Base-by-base conservation (phyloP, 257 asterid genomes). In the Solanum lignicaule region DNA sequence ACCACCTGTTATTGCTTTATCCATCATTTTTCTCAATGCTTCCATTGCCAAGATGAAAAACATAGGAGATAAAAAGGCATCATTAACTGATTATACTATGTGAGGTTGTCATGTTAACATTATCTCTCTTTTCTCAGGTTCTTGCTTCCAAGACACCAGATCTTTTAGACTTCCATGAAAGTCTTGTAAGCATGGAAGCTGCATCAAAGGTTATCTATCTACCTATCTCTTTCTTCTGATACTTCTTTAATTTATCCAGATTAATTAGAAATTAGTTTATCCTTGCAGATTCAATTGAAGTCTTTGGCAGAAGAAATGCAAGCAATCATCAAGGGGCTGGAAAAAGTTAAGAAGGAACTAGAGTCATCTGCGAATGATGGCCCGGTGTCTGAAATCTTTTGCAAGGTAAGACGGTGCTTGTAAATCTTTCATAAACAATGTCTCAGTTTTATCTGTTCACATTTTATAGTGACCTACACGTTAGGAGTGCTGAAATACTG, bases 291-390 rank as follows among this genome's bases (percentile, higher is more conserved):
- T 90, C 99, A 96, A 94, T 85, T 97, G 93, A 97, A 97, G 90
- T 94, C 96, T 81, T 94, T 96, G 93, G 99, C 99, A 43, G 99
- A 97, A 90, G 99, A 97, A 94, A 97, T 97, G 99, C 99, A 97
- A 93, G 96, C 99, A 88, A 97, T 97, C 86, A 94, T 92, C 89
- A 97, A 95, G 93, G 99, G 99, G 38, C 87, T 97, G 79, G 99
- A 97, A 89, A 97, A 96, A 92, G 98, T 97, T 87, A 97, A 94
- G 93, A 98, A 94, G 91, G 99, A 97, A 91, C 88, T 94, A 75
- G 91, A 87, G 86, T 94, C 98, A 89, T 96, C 99, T 6, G 99
- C 94, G 91, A 95, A 91, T 46, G 99, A 97, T 90, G 99, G 99
- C 75, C 98, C 97, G 21, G 98, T 97, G 85, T 97, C 99, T 87